A percentile compares a stretch with the other conserved stretches of the same genome.
These are phyloP conservation scores for Penicillium decumbens DNA, from an alignment of 2,329 filamentous ascomycete species.

Conservation along the genomic window DNA sequence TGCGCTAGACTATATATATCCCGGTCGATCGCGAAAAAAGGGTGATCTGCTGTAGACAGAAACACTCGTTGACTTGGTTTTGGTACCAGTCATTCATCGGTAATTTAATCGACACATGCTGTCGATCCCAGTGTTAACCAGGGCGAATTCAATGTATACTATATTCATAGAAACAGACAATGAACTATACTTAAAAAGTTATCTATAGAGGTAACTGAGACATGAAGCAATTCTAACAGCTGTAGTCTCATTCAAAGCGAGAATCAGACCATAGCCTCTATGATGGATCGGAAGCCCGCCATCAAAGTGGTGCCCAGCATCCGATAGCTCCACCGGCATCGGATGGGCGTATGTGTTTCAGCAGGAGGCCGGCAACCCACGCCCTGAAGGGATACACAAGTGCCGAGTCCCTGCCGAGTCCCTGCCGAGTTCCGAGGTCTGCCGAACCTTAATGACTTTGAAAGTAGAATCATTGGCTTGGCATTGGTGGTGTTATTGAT, in stretches of 20 bases:
- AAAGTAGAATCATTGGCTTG: neutral
- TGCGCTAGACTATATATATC: conserved; percentile 6
- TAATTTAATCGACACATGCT: neutral
- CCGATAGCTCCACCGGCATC: conserved; percentile 16
- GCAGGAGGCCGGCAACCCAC: conserved; percentile 1
- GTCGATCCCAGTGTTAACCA: neutral
- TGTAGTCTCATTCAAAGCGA: neutral
- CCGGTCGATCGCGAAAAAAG: conserved; percentile 6
- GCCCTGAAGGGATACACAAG: neutral
- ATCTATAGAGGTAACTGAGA: neutral
- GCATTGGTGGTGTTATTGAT: conserved; percentile 7
- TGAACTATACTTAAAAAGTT: neutral
- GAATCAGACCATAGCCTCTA: neutral
- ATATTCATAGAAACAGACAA: neutral
- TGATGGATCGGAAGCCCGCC: conserved; percentile 12
- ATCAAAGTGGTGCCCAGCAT: conserved; percentile 6
- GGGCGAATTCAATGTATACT: neutral
- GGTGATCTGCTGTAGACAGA: neutral
- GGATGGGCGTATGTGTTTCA: conserved; percentile 10
- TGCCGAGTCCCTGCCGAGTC: too few species aligned
- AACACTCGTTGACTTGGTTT: neutral
- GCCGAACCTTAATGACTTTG: conserved; percentile 6
- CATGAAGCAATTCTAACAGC: neutral
- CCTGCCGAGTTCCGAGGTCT: neutral
- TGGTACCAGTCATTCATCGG: neutral